Evolutionary conservation across 1,284 basidiomycete genomes (phyloP), one percentile per base, ranked within the genome.

Genomic region (Pulveroboletus sp.): DNA sequence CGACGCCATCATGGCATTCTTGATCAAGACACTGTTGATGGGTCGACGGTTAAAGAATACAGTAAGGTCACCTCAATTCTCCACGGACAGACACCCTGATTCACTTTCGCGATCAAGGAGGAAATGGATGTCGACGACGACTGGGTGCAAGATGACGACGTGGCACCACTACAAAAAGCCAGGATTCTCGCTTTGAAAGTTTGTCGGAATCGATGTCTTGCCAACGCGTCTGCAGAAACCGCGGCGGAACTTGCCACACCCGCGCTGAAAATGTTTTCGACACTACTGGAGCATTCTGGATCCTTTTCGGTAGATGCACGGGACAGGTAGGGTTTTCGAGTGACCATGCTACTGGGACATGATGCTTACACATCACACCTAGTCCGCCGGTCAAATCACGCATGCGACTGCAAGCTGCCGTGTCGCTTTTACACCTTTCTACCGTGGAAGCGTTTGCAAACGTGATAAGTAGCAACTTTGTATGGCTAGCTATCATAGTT

Each of bases 401-500:
- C 18, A 78, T 98, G 74, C 83, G 96, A 20, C 74, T 97, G 28
- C 86, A 92, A 65, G 93, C 95, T 0, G 89, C 91, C 0, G 75
- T 87, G 11, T 93, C 91, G 2, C 69, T 98, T 47, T 74, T 98
- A 43, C 94, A 95, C 70, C 77, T 99, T 11, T 86, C 89, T 0
- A 81, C 85, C 0, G 77, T 87, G 15, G 76, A 81, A 20, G 69
- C 67, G 0, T 96, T 86, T 69, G 81, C 85, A n/a, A 76, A 78
- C 29, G 79, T 80, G 6, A 81, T 94, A 18, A 66, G 78, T 15
- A 75, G 75, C 17, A 82, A 85, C 65, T 95, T 96, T 64, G 73
- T 88, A 33, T 76, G 80, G 58, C 68, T 98, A 18, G 91, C 89
- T 1, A 78, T 93, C 52, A 83, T 83, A 3, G 81, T 92, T 12